Conservation (phyloP, 2,329 filamentous ascomycete genomes). For the Herpotrichia juniperi region DNA sequence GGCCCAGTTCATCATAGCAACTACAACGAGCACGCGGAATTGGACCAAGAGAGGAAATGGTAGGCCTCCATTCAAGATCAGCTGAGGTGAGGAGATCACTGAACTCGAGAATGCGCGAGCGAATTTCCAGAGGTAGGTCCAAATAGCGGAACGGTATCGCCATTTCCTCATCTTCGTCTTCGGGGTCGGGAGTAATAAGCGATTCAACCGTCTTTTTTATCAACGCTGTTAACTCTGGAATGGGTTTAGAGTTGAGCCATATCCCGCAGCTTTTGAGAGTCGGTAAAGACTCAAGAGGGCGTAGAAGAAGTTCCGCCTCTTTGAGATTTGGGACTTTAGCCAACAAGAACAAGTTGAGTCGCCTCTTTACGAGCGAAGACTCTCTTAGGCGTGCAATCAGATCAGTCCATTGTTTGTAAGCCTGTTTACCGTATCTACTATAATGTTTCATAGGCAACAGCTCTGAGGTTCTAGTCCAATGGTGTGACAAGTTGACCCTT, state of each 20-base stretch:
- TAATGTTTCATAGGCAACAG: conserved; percentile 3
- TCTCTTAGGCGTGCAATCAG: conserved; percentile 1
- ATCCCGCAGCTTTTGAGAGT: conserved; percentile 11
- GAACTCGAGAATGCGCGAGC: conserved; percentile 9
- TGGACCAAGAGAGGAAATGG: neutral
- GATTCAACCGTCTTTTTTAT: neutral
- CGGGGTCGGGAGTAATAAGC: neutral
- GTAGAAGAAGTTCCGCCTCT: conserved; percentile 4
- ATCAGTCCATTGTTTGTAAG: conserved; percentile 2
- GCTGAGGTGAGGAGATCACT: conserved; percentile 7
- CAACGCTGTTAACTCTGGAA: neutral
- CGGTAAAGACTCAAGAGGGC: conserved; percentile 9
- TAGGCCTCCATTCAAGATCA: conserved; percentile 12
- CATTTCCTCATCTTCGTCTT: neutral
- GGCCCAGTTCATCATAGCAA: neutral
- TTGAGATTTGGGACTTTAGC: neutral
- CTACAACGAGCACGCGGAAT: neutral
- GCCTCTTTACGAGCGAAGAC: neutral
- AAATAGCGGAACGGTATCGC: conserved; percentile 9
- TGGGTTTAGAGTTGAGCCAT: conserved; percentile 3
- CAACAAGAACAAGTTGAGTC: conserved; percentile 9
- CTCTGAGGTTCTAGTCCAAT: conserved; percentile 5
- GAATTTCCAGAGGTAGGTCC: conserved; percentile 12
- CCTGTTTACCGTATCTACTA: conserved; percentile 8
- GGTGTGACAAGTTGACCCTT: neutral